Conservation (phyloP, 2,329 filamentous ascomycete genomes). For the Nemania diffusa region DNA sequence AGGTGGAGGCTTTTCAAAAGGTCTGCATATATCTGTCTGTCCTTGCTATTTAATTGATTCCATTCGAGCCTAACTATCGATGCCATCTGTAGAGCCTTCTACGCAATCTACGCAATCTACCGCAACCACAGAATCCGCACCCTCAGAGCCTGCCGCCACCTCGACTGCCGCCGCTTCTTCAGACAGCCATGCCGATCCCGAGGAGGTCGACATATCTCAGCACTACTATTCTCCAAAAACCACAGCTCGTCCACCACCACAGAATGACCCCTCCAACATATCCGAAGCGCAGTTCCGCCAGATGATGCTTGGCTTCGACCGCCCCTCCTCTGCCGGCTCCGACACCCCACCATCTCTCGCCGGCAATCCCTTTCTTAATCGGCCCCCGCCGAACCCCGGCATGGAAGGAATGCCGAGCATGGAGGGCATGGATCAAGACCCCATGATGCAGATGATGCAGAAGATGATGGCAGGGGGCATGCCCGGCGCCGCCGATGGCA, state of each 20-base stretch:
- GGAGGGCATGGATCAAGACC: slow-evolving; percentile 61
- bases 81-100: slow-evolving; percentile 48
- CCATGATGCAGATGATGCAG: slow-evolving; percentile 78
- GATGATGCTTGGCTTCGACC: slow-evolving; percentile 70
- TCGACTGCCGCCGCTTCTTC: slow-evolving; percentile 48
- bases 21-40: slow-evolving; percentile 45
- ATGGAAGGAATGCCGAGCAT: slow-evolving; percentile 45
- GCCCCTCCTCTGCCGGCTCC: slow-evolving; percentile 44
- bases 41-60: neutral
- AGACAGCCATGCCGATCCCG: slow-evolving; percentile 68
- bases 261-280: slow-evolving; percentile 51
- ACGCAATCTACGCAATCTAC: slow-evolving; percentile 49
- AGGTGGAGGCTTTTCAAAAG: slow-evolving; percentile 65
- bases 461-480: slow-evolving; percentile 65
- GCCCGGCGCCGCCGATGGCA: slow-evolving; percentile 51
- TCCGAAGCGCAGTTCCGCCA: slow-evolving; percentile 71
- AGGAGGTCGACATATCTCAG: slow-evolving; percentile 82
- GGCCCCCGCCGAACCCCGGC: slow-evolving; percentile 44
- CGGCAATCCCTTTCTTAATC: slow-evolving; percentile 40
- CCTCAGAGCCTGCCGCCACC: slow-evolving; percentile 17
- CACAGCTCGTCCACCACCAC: slow-evolving; percentile 53
- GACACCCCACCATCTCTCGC: slow-evolving; percentile 25
- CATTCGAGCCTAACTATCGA: slow-evolving; percentile 8
- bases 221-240: slow-evolving; percentile 72
- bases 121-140: slow-evolving; percentile 26